Evolutionary conservation across 2,329 filamentous ascomycete genomes (phyloP).

Genomic region (Ceratocystis alfenasii): DNA sequence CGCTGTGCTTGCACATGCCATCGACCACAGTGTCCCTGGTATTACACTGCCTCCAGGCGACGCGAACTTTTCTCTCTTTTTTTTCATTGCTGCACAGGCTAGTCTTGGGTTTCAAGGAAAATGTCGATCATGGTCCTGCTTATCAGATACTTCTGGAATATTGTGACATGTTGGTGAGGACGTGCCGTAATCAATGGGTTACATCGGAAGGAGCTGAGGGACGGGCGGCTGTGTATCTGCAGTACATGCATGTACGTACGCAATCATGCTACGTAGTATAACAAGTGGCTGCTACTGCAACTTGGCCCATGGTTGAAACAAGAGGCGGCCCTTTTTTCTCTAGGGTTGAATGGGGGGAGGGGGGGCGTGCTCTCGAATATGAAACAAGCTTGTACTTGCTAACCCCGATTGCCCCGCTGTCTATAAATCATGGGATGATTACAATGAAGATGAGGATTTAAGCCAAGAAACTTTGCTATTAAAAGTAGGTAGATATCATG

Average conservation of each 20-base stretch:
- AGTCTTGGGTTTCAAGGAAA: conserved; percentile 20
- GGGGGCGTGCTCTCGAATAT: background rate
- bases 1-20: conserved; percentile 23
- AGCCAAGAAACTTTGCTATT: background rate
- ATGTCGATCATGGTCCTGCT: background rate
- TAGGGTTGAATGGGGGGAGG: background rate
- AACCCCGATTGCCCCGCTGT: background rate
- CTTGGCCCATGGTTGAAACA: too few species aligned
- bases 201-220: background rate
- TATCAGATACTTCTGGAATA: background rate
- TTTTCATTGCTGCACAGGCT: conserved; percentile 22
- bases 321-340: background rate
- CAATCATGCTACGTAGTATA: too few species aligned
- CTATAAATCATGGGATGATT: background rate
- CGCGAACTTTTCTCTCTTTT: conserved; percentile 22
- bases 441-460: background rate
- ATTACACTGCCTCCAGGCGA: conserved; percentile 24
- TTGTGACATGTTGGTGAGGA: too few species aligned
- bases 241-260: too few species aligned
- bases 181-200: background rate
- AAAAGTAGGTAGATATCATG: conserved; percentile 3
- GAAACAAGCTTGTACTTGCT: background rate
- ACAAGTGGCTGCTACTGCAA: too few species aligned
- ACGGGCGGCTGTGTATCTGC: background rate
- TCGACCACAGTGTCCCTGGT: conserved; percentile 23